Conservation (phyloP, 2,329 filamentous ascomycete genomes). For the Beauveria sp. region DNA sequence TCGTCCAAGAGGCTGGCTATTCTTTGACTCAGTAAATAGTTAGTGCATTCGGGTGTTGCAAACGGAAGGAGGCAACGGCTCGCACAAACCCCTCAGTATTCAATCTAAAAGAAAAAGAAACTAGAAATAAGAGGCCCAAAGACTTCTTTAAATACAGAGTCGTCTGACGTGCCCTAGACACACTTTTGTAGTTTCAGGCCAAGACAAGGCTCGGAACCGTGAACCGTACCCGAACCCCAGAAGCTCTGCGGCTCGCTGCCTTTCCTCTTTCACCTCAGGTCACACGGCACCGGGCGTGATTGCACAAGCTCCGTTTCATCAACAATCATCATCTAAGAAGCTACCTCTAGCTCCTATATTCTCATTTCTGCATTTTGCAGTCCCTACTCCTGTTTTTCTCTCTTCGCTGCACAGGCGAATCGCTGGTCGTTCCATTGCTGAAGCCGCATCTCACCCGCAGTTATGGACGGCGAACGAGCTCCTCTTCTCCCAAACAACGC, state of each 20-base stretch:
- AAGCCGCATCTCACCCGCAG: background rate
- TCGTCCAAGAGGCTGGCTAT: no score
- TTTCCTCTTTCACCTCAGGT: background rate
- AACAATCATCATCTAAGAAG: background rate
- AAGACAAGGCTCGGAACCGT: background rate
- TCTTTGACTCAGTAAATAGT: no score
- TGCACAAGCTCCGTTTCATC: background rate
- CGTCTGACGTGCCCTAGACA: background rate
- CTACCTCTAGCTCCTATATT: no score
- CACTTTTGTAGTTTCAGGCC: background rate
- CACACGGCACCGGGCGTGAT: background rate
- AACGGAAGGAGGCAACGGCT: no score
- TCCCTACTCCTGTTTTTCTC: background rate
- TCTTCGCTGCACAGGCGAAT: background rate
- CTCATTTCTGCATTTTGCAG: background rate
- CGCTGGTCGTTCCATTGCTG: background rate
- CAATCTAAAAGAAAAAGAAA: no score
- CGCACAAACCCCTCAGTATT: background rate
- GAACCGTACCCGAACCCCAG: background rate
- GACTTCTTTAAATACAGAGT: background rate
- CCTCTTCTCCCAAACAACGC: background rate
- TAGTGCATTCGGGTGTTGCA: no score
- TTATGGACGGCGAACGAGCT: slow-evolving; percentile 6
- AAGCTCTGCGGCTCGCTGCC: background rate
- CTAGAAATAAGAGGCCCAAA: no score